A percentile compares a stretch with the other conserved stretches of the same genome.
These are phyloP conservation scores for Ilex asprella DNA, from an alignment of 257 asterid species.

Conservation along the genomic window DNA sequence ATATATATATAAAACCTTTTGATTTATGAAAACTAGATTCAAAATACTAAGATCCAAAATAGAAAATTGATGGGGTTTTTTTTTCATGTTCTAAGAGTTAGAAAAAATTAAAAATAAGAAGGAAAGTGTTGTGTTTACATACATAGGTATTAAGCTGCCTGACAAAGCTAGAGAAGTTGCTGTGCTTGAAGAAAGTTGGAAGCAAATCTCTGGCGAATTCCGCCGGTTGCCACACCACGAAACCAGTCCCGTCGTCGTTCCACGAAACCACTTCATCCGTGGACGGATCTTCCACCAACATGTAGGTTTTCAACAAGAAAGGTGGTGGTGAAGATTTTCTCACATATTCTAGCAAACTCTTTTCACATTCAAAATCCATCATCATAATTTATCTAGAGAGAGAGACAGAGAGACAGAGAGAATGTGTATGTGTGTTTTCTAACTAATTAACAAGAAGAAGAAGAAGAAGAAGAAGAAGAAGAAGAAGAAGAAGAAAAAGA, in stretches of 20 bases:
- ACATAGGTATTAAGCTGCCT: background rate
- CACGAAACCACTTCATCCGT: background rate
- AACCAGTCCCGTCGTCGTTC: background rate
- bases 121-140: no score
- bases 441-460: background rate
- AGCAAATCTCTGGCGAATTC: background rate
- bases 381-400: background rate
- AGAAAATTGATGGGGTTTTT: no score
- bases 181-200: background rate
- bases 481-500: background rate
- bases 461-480: background rate
- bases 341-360: background rate
- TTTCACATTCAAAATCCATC: background rate
- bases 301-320: background rate
- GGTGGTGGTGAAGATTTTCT: background rate
- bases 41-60: no score
- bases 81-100: no score
- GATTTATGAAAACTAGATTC: no score
- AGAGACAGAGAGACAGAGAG: background rate
- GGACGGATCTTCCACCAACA: background rate
- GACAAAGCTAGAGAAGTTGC: no score
- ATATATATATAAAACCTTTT: no score
- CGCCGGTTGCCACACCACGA: background rate
- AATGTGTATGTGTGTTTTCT: background rate
- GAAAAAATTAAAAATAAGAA: no score